phyloP scores from a whole-genome alignment of 2,329 filamentous ascomycete species.

The Cercospora zeae-maydis region DNA sequence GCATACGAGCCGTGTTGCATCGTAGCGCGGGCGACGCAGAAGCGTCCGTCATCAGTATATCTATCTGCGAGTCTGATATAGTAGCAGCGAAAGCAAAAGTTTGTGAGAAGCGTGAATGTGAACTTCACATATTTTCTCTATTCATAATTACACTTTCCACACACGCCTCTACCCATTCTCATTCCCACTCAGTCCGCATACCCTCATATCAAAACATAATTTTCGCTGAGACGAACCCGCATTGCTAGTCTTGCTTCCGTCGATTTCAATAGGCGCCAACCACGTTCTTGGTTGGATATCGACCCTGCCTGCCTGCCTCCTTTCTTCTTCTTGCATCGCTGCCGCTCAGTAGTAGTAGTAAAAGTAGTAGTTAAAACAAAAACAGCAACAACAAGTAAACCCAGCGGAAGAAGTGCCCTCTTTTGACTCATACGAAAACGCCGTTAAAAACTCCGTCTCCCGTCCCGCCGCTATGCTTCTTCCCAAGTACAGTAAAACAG shows the following conservation, averaged over 20 bases:
- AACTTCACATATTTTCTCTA: not conserved
- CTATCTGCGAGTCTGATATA: too few species aligned
- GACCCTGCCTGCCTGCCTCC: not conserved
- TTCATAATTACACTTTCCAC: not conserved
- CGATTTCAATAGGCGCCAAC: not conserved
- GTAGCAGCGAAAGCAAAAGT: too few species aligned
- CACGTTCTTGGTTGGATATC: not conserved
- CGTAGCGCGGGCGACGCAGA: too few species aligned
- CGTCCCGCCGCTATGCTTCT: not conserved
- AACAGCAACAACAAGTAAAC: not conserved
- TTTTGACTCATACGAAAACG: not conserved
- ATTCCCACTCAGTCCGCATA: not conserved
- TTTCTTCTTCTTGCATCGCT: slow-evolving; percentile 3
- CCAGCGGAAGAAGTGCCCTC: not conserved
- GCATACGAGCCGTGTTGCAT: not conserved
- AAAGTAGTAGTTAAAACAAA: too few species aligned
- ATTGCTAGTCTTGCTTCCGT: slow-evolving; percentile 1
- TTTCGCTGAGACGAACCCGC: not conserved
- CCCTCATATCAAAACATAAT: not conserved
- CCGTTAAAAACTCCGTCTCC: slow-evolving; percentile 1
- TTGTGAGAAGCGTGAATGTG: too few species aligned
- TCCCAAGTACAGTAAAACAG: not conserved
- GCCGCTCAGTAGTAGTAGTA: not conserved
- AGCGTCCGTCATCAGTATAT: too few species aligned
- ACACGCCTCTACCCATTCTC: too few species aligned